Evolutionary conservation across 2,329 filamentous ascomycete genomes (phyloP).

Genomic region (Cordyceps militaris): DNA sequence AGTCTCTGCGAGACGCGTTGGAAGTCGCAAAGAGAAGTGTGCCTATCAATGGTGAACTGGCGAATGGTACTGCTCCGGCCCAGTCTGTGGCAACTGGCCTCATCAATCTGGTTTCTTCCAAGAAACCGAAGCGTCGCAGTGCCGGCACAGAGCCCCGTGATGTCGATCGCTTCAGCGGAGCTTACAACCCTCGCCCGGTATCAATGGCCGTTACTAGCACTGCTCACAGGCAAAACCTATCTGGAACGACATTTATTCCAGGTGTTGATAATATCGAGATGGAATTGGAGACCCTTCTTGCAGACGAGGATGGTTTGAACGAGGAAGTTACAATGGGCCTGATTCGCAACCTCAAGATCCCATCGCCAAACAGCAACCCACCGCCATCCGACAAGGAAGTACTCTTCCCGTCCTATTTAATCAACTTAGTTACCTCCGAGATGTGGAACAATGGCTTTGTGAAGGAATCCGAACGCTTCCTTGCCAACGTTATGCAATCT

Average conservation of each 20-base stretch:
- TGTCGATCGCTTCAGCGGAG: slow-evolving; percentile 80
- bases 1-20: slow-evolving; percentile 85
- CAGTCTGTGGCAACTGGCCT: slow-evolving; percentile 62
- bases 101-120: slow-evolving; percentile 93
- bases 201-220: slow-evolving; percentile 81
- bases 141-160: slow-evolving; percentile 81
- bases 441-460: slow-evolving; percentile 99
- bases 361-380: slow-evolving; percentile 75
- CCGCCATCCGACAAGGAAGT: slow-evolving; percentile 97
- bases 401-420: slow-evolving; percentile 95
- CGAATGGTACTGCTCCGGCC: slow-evolving; percentile 32
- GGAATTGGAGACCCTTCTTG: slow-evolving; percentile 87
- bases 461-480: slow-evolving; percentile 97
- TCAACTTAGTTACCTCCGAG: slow-evolving; percentile 97
- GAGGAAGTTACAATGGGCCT: slow-evolving; percentile 95
- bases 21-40: slow-evolving; percentile 74
- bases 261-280: slow-evolving; percentile 86
- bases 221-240: slow-evolving; percentile 62
- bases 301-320: slow-evolving; percentile 91
- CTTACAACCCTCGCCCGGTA: slow-evolving; percentile 90
- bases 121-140: slow-evolving; percentile 93
- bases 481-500: slow-evolving; percentile 99
- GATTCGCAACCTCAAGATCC: slow-evolving; percentile 95
- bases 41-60: slow-evolving; percentile 60
- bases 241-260: slow-evolving; percentile 70